phyloP scores from a whole-genome alignment of 352 stramenopile genomes.

The Phytophthora chlamydospora region DNA sequence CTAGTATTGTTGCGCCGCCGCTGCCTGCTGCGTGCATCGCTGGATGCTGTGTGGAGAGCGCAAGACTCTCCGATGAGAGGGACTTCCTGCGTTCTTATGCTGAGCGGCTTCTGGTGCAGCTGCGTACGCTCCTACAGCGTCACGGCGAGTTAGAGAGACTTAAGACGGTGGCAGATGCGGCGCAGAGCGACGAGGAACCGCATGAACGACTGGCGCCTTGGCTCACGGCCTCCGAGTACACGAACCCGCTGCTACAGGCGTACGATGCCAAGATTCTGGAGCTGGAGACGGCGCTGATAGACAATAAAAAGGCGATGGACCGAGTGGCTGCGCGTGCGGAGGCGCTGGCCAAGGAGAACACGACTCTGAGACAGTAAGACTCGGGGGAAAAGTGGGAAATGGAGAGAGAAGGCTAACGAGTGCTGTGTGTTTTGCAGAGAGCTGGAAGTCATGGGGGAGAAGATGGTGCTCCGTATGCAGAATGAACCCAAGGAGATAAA shows the following conservation, averaged over 20 bases:
- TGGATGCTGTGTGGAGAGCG: constrained; percentile 48
- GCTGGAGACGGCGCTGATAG: constrained; percentile 50
- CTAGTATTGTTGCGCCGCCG: not conserved
- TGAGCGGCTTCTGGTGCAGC: constrained; percentile 66
- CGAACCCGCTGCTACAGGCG: constrained; percentile 73
- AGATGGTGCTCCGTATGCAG: constrained; percentile 56
- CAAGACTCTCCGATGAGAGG: constrained; percentile 63
- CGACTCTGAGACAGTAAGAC: constrained; percentile 63
- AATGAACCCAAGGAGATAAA: constrained; percentile 46
- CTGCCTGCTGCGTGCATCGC: constrained; percentile 6
- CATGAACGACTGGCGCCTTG: constrained; percentile 49
- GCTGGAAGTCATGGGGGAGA: constrained; percentile 61
- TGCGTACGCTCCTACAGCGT: constrained; percentile 62
- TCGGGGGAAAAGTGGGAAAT: too few relatives aligned
- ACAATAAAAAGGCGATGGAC: constrained; percentile 71
- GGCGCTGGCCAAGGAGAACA: constrained; percentile 69
- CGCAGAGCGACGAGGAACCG: constrained; percentile 20
- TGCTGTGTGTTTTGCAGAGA: constrained; percentile 41
- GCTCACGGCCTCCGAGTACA: constrained; percentile 74
- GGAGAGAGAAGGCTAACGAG: not conserved
- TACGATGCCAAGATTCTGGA: constrained; percentile 85
- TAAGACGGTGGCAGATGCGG: constrained; percentile 50
- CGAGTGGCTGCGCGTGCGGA: constrained; percentile 53
- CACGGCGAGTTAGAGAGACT: constrained; percentile 80
- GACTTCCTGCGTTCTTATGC: constrained; percentile 71